Evolutionary conservation across 1,284 basidiomycete species (phyloP).

Genomic region (Sporisorium iseilematis-ciliati): DNA sequence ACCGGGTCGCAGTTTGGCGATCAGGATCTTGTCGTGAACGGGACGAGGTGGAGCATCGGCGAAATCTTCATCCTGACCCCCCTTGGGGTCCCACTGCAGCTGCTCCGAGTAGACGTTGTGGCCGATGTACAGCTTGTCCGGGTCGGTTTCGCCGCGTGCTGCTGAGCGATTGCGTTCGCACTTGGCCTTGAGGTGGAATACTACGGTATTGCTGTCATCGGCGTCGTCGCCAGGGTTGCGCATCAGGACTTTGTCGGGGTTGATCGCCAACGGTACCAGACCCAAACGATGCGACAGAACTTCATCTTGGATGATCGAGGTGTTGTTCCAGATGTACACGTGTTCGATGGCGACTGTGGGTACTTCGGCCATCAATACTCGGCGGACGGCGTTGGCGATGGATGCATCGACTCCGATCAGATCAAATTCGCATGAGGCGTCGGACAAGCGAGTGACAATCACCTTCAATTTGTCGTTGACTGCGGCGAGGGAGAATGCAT

Average conservation of each 20-base stretch:
- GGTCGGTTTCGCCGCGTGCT: conserved; percentile 72
- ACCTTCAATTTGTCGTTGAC: conserved; percentile 52
- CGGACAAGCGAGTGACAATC: conserved; percentile 61
- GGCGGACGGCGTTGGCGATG: conserved; percentile 92
- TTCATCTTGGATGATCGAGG: conserved; percentile 92
- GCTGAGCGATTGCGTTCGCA: conserved; percentile 77
- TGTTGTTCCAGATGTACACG: conserved; percentile 96
- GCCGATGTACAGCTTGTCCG: conserved; percentile 58
- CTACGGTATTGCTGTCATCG: conserved; percentile 89
- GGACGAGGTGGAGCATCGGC: conserved; percentile 76
- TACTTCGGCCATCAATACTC: conserved; percentile 92
- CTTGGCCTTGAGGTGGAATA: conserved; percentile 82
- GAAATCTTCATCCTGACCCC: conserved; percentile 77
- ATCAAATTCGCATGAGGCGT: conserved; percentile 83
- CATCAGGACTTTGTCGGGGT: conserved; percentile 76
- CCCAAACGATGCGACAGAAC: conserved; percentile 91
- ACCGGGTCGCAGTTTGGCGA: conserved; percentile 93
- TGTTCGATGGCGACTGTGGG: conserved; percentile 88
- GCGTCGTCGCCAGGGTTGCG: conserved; percentile 72
- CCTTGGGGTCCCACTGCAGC: conserved; percentile 84
- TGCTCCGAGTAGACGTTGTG: conserved; percentile 79
- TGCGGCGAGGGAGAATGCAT: conserved; percentile 49
- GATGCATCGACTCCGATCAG: conserved; percentile 94
- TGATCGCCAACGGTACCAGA: conserved; percentile 87
- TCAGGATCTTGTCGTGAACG: conserved; percentile 85